A percentile compares a stretch with the other conserved stretches of the same genome.
phyloP scores from a whole-genome alignment of 225 moss, liverwort and hornwort species.

The Sphagnum contortum region DNA sequence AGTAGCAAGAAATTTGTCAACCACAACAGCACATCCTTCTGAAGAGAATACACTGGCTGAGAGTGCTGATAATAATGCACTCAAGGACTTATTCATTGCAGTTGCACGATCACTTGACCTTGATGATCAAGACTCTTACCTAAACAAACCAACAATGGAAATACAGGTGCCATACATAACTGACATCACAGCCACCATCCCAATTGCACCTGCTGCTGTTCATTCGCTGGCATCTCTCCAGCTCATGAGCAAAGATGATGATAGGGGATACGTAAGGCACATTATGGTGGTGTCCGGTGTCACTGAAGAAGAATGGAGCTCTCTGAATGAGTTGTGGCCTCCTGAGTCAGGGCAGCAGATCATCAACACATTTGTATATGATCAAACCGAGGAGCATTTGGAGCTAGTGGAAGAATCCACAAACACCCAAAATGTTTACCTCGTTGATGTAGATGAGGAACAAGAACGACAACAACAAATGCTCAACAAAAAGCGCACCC shows the following conservation, averaged over 20 bases:
- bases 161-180: slow-evolving; percentile 10
- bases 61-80: slow-evolving; percentile 3
- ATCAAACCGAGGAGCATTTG: slow-evolving; percentile 34
- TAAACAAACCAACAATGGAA: slow-evolving; percentile 28
- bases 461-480: too few species aligned
- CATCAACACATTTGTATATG: slow-evolving; percentile 19
- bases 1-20: too few species aligned
- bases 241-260: slow-evolving; percentile 19
- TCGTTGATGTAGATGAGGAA: not conserved
- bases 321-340: slow-evolving; percentile 13
- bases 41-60: too few species aligned
- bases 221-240: too few species aligned
- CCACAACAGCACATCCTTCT: too few species aligned
- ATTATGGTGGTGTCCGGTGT: slow-evolving; percentile 30
- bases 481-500: slow-evolving; percentile 16
- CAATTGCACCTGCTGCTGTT: too few species aligned
- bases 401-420: slow-evolving; percentile 21
- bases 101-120: slow-evolving; percentile 29
- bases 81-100: slow-evolving; percentile 24
- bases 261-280: slow-evolving; percentile 30
- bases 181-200: not conserved
- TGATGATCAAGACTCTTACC: slow-evolving; percentile 30
- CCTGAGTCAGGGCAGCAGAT: slow-evolving; percentile 14
- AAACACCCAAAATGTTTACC: slow-evolving; percentile 27
- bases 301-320: slow-evolving; percentile 13